These are phyloP conservation scores for Dictyostelium firmibasis DNA, from an alignment of 78 protist species.

Conservation along the genomic window DNA sequence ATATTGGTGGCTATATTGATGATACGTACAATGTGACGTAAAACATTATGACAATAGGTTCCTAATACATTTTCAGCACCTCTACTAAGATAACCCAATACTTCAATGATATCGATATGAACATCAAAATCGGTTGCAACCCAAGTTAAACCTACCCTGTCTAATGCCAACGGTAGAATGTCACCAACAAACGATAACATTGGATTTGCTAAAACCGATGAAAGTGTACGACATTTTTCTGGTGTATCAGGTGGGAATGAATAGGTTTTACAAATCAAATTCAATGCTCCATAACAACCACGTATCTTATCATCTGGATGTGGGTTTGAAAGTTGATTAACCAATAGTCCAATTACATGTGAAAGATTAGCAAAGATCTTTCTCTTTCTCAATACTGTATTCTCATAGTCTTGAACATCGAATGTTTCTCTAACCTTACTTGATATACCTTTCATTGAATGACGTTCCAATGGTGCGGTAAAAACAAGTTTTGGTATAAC, in stretches of 20 bases:
- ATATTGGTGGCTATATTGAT: constrained; percentile 56
- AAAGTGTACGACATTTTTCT: background rate
- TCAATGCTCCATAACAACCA: constrained; percentile 72
- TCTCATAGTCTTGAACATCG: constrained; percentile 50
- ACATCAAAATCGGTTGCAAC: constrained; percentile 67
- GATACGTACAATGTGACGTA: constrained; percentile 48
- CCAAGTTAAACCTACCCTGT: constrained; percentile 73
- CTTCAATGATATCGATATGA: constrained; percentile 69
- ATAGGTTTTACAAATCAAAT: constrained; percentile 15
- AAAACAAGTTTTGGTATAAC: constrained; percentile 55
- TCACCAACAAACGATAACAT: constrained; percentile 68
- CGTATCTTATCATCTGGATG: constrained; percentile 76
- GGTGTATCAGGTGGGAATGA: constrained; percentile 66
- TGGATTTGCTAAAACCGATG: constrained; percentile 23
- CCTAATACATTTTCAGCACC: constrained; percentile 77
- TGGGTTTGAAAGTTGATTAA: constrained; percentile 43
- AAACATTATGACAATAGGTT: constrained; percentile 56
- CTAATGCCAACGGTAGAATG: constrained; percentile 71
- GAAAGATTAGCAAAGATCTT: constrained; percentile 64
- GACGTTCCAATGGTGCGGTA: constrained; percentile 72
- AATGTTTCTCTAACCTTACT: constrained; percentile 31
- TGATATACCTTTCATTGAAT: constrained; percentile 60
- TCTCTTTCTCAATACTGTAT: constrained; percentile 17
- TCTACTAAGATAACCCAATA: constrained; percentile 29
- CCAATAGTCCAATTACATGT: constrained; percentile 51